Evolutionary conservation across 805 yeast species (phyloP), one percentile per base, ranked within the genome.

Genomic region (Suhomyces kilbournensis): DNA sequence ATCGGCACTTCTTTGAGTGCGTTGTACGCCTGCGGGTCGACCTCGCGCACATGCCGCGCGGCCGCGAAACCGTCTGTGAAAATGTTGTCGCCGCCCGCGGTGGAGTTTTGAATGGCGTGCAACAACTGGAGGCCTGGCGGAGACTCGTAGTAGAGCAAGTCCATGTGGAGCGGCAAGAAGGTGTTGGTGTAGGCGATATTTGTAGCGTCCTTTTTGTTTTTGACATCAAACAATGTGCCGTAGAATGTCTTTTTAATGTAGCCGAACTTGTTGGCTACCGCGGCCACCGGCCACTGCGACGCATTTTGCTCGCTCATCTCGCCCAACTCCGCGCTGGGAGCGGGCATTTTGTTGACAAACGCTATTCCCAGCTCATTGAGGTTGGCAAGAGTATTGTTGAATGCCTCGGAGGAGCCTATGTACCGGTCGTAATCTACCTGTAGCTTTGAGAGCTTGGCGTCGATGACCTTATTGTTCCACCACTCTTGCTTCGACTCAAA

Each of bases 51-150:
- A 52, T 74, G 67, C 34, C 75, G 63, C 0, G 86, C 89, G 4
- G 89, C 91, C 12, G 79, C 71, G 63, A 83, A 86, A 2, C 89
- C 80, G 65, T 88, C 96, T 10, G 83, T 82, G 70, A 85, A 88
- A 10, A 83, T 66, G 46, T 82, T 85, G 57, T 85, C 88, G 9
- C 91, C 93, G 10, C 90, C 91, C 8, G 59, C 58, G 9, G 85
- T 80, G 10, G 79, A 69, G 59, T 82, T 81, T 46, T 75, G 67
- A 35, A 83, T 76, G 49, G 81, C 76, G 59, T 88, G 94, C 44
- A 88, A 72, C 39, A 86, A 64, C 65, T 88, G 92, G 44, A 88
- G 69, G 0, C 93, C 93, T 1, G 96, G 96, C 2, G 92, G 92
- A 9, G 90, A 82, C 64, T 88, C 92, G 62, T 86, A 83, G 68